Evolutionary conservation across 768 basidiomycete species (phyloP), one percentile per base, ranked within the genome.

Genomic region (Hygrocybe punicea): DNA sequence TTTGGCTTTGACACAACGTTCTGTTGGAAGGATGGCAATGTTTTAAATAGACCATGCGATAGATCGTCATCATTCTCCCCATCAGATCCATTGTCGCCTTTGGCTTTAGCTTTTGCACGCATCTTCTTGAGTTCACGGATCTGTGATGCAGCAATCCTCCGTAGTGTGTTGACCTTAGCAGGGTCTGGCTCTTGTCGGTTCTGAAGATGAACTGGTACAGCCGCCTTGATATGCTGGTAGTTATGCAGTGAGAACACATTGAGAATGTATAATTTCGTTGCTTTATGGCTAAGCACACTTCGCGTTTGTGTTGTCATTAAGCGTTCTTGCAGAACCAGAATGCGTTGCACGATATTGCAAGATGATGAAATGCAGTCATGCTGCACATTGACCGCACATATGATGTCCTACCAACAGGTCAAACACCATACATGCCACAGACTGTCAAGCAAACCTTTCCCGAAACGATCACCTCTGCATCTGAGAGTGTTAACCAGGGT

Each of bases 351-450:
- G 6, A 33, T 50, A 6, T 42, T 42, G 21, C 52, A 53, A 39
- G 2, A 8, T 37, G 52, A 40, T 16, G 23, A 6, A 35, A 36
- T 23, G 17, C 56, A 57, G 49, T 57, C 56, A 25, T 57, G 56
- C 36, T 57, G 56, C 16, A 57, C 19, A 25, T 57, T 57, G 34
- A 51, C 48, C 14, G 37, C 16, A 48, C 55, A 56, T 8, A 56
- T 33, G 24, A 56, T 36, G 35, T 56, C 25, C 50, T 54, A 23
- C 34, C 33, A 17, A 6, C 16, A 35, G 14, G 19, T 6, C 4
- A 10, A 8, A 33, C 25, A 6, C 21, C 16, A 29, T 47, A 9
- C 8, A 14, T 21, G 23, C 6, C 14, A 8, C n/a, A n/a, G n/a
- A n/a, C n/a, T n/a, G n/a, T n/a, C n/a, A n/a, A n/a, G 33, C 33